Percentiles rank a stretch among this genome's conserved stretches.
These are phyloP conservation scores for Inga leiocalycina DNA, from an alignment of 306 rosid genomes.

Conservation along the genomic window DNA sequence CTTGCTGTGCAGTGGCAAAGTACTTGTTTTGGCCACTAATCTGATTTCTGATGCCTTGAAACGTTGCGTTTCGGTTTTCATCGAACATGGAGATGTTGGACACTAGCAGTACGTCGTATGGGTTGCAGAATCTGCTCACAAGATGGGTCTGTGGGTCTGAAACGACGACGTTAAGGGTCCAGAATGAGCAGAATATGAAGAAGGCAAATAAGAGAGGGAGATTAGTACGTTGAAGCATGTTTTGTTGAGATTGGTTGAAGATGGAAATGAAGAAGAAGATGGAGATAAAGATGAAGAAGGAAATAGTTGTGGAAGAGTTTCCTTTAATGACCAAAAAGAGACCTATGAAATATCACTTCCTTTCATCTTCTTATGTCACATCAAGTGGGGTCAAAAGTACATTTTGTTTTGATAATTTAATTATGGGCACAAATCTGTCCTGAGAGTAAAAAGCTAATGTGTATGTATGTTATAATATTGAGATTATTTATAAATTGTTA, in stretches of 20 bases:
- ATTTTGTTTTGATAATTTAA: too few relatives aligned
- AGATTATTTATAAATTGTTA: too few relatives aligned
- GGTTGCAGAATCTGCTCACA: neutral
- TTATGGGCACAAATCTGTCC: too few relatives aligned
- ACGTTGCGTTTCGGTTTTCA: constrained; percentile 2
- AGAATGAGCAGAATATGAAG: neutral
- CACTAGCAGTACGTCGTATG: constrained; percentile 6
- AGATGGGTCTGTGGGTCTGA: neutral
- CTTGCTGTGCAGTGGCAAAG: neutral
- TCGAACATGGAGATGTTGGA: constrained; percentile 34
- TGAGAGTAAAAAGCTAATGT: too few relatives aligned
- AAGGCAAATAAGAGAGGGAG: neutral
- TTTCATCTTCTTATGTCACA: neutral
- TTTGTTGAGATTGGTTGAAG: neutral
- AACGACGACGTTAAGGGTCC: neutral
- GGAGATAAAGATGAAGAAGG: neutral
- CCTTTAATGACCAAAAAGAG: neutral
- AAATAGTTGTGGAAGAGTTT: neutral
- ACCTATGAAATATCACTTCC: neutral
- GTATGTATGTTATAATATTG: too few relatives aligned
- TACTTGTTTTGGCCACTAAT: neutral
- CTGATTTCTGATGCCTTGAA: neutral
- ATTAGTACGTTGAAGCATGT: neutral
- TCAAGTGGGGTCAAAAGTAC: too few relatives aligned
- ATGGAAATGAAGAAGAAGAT: neutral